These are phyloP conservation scores for Acanthamoeba royreba DNA, from an alignment of 208 protist species.

Conservation along the genomic window DNA sequence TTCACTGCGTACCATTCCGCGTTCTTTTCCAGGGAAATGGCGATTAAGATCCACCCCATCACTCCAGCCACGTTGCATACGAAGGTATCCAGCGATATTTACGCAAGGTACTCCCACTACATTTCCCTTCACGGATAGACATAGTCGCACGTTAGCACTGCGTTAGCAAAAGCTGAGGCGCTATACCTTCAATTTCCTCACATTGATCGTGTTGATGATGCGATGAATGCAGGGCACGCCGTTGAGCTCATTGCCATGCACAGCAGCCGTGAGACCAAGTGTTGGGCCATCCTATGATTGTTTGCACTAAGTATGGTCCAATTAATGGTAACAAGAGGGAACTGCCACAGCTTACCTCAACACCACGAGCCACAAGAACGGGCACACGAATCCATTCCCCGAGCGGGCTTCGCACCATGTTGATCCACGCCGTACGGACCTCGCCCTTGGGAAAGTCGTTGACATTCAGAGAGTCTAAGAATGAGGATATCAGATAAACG, in stretches of 20 bases:
- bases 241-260: constrained; percentile 59
- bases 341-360: neutral
- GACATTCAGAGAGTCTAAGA: neutral
- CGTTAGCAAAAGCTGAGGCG: too few relatives aligned
- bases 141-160: too few relatives aligned
- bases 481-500: neutral
- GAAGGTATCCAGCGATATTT: constrained; percentile 42
- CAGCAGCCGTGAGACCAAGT: constrained; percentile 47
- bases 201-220: neutral
- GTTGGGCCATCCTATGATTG: neutral
- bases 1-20: neutral
- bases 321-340: neutral
- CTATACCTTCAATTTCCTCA: neutral
- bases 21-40: constrained; percentile 55
- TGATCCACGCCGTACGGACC: constrained; percentile 34
- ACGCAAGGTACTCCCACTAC: constrained; percentile 46
- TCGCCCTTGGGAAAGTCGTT: constrained; percentile 12
- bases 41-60: constrained; percentile 64
- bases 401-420: constrained; percentile 18
- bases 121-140: constrained; percentile 16
- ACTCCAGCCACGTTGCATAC: neutral
- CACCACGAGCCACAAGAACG: neutral
- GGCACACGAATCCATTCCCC: constrained; percentile 26
- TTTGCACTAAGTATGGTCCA: neutral
- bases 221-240: constrained; percentile 52